Evolutionary conservation across 768 basidiomycete species (phyloP), one percentile per base, ranked within the genome.

Genomic region (Pulveroboletus sp.): DNA sequence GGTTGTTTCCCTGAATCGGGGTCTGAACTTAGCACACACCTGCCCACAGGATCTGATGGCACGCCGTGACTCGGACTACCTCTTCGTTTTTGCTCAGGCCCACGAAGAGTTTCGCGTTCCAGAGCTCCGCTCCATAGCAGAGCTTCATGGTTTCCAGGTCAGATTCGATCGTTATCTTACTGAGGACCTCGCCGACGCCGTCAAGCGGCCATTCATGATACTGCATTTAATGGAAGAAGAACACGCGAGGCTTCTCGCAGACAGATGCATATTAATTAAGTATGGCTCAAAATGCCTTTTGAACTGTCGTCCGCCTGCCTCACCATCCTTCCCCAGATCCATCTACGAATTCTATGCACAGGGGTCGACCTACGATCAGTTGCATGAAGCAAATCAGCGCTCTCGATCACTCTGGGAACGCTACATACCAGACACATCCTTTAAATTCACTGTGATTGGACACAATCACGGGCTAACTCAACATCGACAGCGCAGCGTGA

Each of bases 21-120:
- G n/a, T n/a, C n/a, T n/a, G n/a, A n/a, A n/a, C n/a, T n/a, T n/a
- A n/a, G n/a, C n/a, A n/a, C n/a, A n/a, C n/a, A n/a, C n/a, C n/a
- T n/a, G n/a, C n/a, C n/a, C n/a, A n/a, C n/a, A n/a, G n/a, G n/a
- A n/a, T n/a, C n/a, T n/a, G n/a, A 64, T 67, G 65, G 39, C 54
- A 45, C 47, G 48, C 24, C 46, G 39, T n/a, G n/a, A n/a, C n/a
- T n/a, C n/a, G 45, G 62, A 70, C 37, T 83, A 81, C 55, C 76
- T 93, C 47, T 69, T 94, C 45, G 76, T 86, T 37, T 89, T 93
- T 68, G 89, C 90, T 2, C 89, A 89, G 66, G 78, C 76, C 6
- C 90, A 95, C 63, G 73, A 78, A 30, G 85, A 89, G 30, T 95
- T 95, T 63, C 76, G 93, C 22, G 65, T 94, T 12, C 92, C 93